Conservation (phyloP, 73 alveolate species). For the Blepharisma stoltei region DNA sequence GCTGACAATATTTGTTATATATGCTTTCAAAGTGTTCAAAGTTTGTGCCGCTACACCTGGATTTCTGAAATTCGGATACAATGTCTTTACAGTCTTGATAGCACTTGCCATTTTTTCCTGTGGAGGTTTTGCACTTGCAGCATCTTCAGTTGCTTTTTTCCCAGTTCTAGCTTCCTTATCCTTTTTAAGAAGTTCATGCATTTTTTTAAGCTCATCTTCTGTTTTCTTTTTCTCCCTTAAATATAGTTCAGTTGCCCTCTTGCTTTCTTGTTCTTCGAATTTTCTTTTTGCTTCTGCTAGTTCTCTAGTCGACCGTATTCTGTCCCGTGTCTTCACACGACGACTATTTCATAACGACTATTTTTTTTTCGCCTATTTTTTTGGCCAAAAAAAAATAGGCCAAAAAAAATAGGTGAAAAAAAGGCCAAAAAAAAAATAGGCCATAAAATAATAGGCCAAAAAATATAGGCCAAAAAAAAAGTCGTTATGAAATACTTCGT, state of each 20-base stretch:
- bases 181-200: constrained; percentile 41
- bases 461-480: too few species aligned
- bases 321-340: too few species aligned
- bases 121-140: constrained; percentile 35
- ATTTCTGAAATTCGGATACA: constrained; percentile 63
- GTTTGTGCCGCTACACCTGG: constrained; percentile 73
- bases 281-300: constrained; percentile 51
- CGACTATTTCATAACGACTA: too few species aligned
- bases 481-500: too few species aligned
- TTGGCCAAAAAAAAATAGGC: too few species aligned
- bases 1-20: constrained; percentile 41
- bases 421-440: too few species aligned
- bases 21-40: constrained; percentile 48
- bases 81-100: constrained; percentile 47
- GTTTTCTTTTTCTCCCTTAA: constrained; percentile 56
- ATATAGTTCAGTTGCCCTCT: constrained; percentile 41
- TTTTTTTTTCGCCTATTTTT: too few species aligned
- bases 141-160: constrained; percentile 32
- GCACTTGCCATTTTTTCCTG: constrained; percentile 54
- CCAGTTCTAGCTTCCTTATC: constrained; percentile 67
- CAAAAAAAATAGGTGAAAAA: too few species aligned
- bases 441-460: too few species aligned
- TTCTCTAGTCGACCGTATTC: constrained; percentile 47
- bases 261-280: constrained; percentile 57
- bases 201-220: constrained; percentile 33